Conservation (phyloP, 129 eudicot species). For the Pittosporum tobira region DNA sequence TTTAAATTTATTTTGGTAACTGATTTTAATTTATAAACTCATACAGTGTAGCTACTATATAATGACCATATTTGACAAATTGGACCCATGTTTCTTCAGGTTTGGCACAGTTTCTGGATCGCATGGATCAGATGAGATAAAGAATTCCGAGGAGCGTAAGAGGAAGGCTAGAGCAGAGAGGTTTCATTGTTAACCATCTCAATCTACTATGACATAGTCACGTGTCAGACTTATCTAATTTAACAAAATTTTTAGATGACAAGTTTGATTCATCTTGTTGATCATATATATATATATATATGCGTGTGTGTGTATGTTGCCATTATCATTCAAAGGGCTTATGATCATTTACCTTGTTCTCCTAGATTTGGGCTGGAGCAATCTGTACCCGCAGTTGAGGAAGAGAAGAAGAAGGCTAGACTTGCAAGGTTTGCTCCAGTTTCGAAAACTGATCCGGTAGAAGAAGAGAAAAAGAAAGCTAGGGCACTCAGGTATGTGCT, state of each 20-base stretch:
- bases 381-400: constrained; percentile 55
- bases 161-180: constrained; percentile 99
- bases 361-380: constrained; percentile 64
- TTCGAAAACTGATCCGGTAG: constrained; percentile 41
- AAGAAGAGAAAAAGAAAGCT: constrained; percentile 94
- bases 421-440: constrained; percentile 75
- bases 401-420: constrained; percentile 86
- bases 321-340: not conserved
- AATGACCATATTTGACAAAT: not conserved
- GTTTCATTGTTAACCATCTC: constrained; percentile 20
- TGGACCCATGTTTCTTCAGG: constrained; percentile 31
- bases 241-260: not conserved
- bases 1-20: no score
- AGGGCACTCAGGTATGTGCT: constrained; percentile 74
- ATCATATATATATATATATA: no score
- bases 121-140: constrained; percentile 50
- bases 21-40: no score
- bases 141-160: constrained; percentile 71
- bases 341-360: constrained; percentile 3
- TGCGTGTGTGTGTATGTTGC: no score
- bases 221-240: not conserved
- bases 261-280: not conserved
- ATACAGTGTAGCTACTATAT: not conserved
- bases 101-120: constrained; percentile 54
- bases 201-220: not conserved